These are phyloP conservation scores for Apostasia shenzhenica DNA, from an alignment of 106 monocot species.

Conservation along the genomic window DNA sequence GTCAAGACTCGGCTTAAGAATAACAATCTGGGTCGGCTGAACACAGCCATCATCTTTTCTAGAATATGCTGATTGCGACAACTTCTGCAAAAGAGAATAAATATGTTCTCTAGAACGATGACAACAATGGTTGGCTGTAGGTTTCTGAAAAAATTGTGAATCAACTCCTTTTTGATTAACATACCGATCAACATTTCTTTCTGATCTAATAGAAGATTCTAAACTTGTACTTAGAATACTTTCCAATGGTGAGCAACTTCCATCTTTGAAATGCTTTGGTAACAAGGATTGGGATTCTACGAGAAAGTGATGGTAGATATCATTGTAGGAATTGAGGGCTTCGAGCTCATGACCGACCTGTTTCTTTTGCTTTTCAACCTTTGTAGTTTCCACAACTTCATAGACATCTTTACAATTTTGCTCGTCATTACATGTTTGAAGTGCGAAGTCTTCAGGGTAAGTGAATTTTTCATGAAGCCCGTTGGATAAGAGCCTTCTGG, in stretches of 20 bases:
- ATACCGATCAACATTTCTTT: conserved; percentile 12
- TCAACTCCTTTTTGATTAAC: conserved; percentile 3
- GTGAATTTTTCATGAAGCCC: conserved; percentile 18
- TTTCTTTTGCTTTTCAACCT: conserved; percentile 24
- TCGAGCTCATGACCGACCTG: conserved; percentile 37
- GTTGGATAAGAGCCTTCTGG: conserved; percentile 9
- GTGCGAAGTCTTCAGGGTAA: conserved; percentile 13
- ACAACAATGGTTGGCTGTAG: conserved; percentile 6
- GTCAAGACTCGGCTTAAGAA: conserved; percentile 62
- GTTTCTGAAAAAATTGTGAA: conserved; percentile 14
- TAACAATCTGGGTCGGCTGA: conserved; percentile 54
- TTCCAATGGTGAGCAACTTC: conserved; percentile 17
- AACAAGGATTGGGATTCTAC: conserved; percentile 53
- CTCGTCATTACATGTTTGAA: conserved; percentile 13
- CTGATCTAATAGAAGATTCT: conserved; percentile 11
- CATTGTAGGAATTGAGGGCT: conserved; percentile 38
- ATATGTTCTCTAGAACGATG: conserved; percentile 27
- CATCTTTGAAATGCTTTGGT: conserved; percentile 48
- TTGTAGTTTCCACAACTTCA: conserved; percentile 58
- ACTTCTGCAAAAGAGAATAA: conserved; percentile 19
- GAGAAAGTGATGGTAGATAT: conserved; percentile 53
- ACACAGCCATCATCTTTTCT: conserved; percentile 13
- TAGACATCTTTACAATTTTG: conserved; percentile 78
- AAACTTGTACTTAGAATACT: conserved; percentile 1
- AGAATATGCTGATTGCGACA: conserved; percentile 14